Evolutionary conservation across 1,284 basidiomycete genomes (phyloP).

Genomic region (Cryptococcus wingfieldii): DNA sequence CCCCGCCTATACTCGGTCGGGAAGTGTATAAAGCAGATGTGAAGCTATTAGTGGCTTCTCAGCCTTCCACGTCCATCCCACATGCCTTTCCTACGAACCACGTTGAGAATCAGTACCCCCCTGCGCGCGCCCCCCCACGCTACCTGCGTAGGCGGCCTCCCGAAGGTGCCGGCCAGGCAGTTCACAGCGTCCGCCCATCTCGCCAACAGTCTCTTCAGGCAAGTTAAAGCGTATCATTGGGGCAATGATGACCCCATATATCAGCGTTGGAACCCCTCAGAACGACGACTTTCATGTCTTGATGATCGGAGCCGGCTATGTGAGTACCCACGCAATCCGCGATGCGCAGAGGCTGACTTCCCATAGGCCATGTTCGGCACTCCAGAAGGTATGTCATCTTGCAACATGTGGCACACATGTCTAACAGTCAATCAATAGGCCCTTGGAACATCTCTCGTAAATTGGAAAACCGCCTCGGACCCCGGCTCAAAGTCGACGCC

Average conservation of each 20-base stretch:
- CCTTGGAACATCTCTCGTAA: constrained; percentile 42
- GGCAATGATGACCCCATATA: background rate
- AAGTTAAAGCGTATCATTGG: background rate
- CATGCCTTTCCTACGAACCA: no score
- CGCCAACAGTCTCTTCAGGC: no score
- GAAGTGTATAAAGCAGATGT: no score
- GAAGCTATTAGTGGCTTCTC: no score
- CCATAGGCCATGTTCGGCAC: constrained; percentile 44
- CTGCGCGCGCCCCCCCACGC: background rate
- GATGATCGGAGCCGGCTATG: constrained; percentile 38
- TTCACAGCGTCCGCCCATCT: no score
- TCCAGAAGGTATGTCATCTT: constrained; percentile 28
- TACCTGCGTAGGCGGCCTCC: no score
- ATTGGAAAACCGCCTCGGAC: constrained; percentile 66
- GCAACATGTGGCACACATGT: background rate
- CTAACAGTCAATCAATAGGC: constrained; percentile 14
- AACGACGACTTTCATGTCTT: constrained; percentile 26
- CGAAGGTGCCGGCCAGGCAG: no score
- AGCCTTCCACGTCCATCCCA: no score
- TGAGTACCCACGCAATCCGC: constrained; percentile 11
- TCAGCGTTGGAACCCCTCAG: constrained; percentile 3
- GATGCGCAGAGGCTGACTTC: background rate
- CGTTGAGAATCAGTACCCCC: no score
- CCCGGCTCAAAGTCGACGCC: constrained; percentile 85
- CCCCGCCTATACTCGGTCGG: no score